Evolutionary conservation across 179 eudicot genomes (phyloP).

Genomic region (Monotropa hypopitys): DNA sequence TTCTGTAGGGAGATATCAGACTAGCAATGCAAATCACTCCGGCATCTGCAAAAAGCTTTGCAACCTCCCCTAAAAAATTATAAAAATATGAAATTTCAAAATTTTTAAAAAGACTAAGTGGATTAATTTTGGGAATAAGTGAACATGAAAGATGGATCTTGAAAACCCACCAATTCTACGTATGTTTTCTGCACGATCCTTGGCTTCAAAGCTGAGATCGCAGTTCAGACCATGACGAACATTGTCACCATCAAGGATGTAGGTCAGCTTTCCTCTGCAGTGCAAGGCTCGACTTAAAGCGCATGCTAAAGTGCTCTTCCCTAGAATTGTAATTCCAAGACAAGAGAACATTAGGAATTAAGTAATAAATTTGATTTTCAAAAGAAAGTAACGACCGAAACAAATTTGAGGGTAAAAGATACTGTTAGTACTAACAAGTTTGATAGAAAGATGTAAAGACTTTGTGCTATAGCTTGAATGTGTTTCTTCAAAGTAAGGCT

Average conservation of each 20-base stretch:
- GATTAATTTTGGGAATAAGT: background rate
- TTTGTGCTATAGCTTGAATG: background rate
- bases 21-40: constrained; percentile 95
- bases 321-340: constrained; percentile 22
- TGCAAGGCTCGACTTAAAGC: constrained; percentile 60
- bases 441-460: background rate
- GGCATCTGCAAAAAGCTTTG: constrained; percentile 88
- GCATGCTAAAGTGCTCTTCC: constrained; percentile 92
- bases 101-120: background rate
- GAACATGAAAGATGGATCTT: background rate
- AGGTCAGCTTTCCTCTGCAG: constrained; percentile 68
- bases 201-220: constrained; percentile 68
- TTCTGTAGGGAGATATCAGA: constrained; percentile 76
- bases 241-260: constrained; percentile 91
- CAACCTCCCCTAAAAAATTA: constrained; percentile 68
- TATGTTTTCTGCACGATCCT: constrained; percentile 74
- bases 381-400: background rate
- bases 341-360: background rate
- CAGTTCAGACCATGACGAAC: constrained; percentile 79
- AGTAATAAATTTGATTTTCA: background rate
- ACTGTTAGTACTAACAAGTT: background rate
- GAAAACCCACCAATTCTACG: constrained; percentile 63
- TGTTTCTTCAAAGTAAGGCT: background rate
- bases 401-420: background rate
- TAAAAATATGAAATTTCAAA: background rate